These are phyloP conservation scores for Lactarius evosmus DNA, from an alignment of 768 basidiomycete species.

Conservation along the genomic window DNA sequence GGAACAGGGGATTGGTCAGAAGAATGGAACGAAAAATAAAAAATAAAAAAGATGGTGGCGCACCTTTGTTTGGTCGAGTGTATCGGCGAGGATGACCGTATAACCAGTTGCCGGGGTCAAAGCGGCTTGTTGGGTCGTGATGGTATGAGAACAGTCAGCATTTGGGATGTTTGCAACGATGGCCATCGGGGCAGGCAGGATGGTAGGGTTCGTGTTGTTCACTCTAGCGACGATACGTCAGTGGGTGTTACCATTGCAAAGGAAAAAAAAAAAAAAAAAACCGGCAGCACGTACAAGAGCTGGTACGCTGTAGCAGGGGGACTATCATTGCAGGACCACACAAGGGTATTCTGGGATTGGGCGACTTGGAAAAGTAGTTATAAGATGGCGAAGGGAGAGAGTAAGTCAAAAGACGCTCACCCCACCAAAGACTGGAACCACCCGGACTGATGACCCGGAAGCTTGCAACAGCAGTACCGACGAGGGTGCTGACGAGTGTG, in stretches of 20 bases:
- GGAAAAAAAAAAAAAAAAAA: background rate
- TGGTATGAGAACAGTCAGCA: constrained; percentile 54
- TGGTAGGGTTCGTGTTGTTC: constrained; percentile 41
- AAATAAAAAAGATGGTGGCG: constrained; percentile 31
- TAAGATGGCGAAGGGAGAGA: constrained; percentile 4
- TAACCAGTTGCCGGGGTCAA: constrained; percentile 46
- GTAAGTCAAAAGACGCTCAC: constrained; percentile 38
- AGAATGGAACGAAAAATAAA: constrained; percentile 6
- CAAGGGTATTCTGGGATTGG: constrained; percentile 51
- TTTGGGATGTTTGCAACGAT: constrained; percentile 52
- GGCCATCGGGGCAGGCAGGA: constrained; percentile 43
- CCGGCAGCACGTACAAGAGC: constrained; percentile 11
- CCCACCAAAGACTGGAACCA: constrained; percentile 53
- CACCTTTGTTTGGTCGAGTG: constrained; percentile 52
- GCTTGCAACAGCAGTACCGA: constrained; percentile 40
- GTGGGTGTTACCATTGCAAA: constrained; percentile 22
- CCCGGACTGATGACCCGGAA: constrained; percentile 47
- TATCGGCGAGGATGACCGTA: constrained; percentile 49
- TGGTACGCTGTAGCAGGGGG: constrained; percentile 39
- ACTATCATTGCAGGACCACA: constrained; percentile 51
- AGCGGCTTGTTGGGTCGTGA: constrained; percentile 46
- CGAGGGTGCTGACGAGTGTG: constrained; percentile 40
- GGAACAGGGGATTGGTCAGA: background rate
- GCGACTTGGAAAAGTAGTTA: constrained; percentile 44
- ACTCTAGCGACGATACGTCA: constrained; percentile 36